phyloP scores from a whole-genome alignment of 2,329 filamentous ascomycete species.

The Aschersonia sp. region DNA sequence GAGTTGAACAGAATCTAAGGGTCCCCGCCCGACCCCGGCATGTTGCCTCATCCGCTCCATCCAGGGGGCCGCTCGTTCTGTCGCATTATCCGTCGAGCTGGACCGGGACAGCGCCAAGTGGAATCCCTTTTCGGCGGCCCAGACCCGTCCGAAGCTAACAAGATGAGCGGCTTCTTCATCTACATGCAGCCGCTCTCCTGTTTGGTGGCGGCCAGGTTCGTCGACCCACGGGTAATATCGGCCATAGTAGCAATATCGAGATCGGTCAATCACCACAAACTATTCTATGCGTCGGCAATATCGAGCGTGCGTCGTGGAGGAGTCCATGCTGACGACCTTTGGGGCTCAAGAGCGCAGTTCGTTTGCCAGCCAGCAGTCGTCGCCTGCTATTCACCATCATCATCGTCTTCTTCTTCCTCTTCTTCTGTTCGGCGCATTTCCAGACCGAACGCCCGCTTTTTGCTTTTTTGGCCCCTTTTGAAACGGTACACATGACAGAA shows the following conservation, averaged over 20 bases:
- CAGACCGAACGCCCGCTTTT: background rate
- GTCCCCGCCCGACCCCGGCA: background rate
- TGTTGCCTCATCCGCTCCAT: background rate
- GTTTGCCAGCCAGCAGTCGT: no score
- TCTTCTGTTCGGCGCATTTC: no score
- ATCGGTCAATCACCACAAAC: background rate
- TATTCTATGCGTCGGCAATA: background rate
- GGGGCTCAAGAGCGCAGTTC: no score
- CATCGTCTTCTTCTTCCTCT: no score
- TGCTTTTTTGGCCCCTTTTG: background rate
- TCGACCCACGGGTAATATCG: background rate
- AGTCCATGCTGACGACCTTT: no score
- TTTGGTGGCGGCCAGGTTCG: background rate
- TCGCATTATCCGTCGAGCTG: constrained; percentile 1
- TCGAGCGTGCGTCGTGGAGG: no score
- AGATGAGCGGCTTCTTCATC: background rate
- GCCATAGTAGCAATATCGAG: background rate
- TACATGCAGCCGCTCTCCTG: background rate
- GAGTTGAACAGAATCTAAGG: no score
- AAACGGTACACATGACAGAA: background rate
- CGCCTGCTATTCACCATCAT: no score
- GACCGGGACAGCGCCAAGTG: background rate
- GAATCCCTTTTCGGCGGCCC: background rate
- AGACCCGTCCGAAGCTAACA: background rate
- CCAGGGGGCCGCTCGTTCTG: background rate